phyloP scores from a whole-genome alignment of 2,329 filamentous ascomycete genomes.

The Trichoderma atroviride region DNA sequence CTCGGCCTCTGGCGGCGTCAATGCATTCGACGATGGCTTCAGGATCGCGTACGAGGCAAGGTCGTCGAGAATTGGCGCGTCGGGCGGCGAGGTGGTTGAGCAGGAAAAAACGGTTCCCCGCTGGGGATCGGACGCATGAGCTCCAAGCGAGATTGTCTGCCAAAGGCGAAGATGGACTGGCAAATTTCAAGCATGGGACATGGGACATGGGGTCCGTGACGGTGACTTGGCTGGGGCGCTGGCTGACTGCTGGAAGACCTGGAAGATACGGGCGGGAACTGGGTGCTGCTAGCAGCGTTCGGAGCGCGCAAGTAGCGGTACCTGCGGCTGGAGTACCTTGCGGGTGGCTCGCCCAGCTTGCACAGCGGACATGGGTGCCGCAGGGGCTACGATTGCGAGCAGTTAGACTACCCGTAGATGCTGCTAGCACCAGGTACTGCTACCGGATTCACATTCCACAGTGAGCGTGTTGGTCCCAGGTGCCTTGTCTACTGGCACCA shows the following conservation, averaged over 20 bases:
- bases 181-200: slow-evolving; percentile 23
- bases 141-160: slow-evolving; percentile 21
- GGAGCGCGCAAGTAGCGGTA: not conserved
- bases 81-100: slow-evolving; percentile 9
- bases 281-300: not conserved
- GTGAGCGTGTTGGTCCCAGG: not conserved
- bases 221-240: slow-evolving; percentile 14
- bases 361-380: not conserved
- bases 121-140: slow-evolving; percentile 18
- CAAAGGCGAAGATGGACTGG: slow-evolving; percentile 23
- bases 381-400: not conserved
- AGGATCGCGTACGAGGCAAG: slow-evolving; percentile 4
- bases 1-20: slow-evolving; percentile 22
- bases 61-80: slow-evolving; percentile 11
- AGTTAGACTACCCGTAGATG: not conserved
- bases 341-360: not conserved
- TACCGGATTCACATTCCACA: not conserved
- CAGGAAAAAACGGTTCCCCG: slow-evolving; percentile 13
- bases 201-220: slow-evolving; percentile 23
- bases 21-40: slow-evolving; percentile 25
- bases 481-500: not conserved
- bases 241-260: not conserved
- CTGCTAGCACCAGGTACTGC: not conserved
- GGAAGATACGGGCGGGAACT: not conserved
- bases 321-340: not conserved